Evolutionary conservation across 129 eudicot genomes (phyloP).

Genomic region (Solidago caesia): DNA sequence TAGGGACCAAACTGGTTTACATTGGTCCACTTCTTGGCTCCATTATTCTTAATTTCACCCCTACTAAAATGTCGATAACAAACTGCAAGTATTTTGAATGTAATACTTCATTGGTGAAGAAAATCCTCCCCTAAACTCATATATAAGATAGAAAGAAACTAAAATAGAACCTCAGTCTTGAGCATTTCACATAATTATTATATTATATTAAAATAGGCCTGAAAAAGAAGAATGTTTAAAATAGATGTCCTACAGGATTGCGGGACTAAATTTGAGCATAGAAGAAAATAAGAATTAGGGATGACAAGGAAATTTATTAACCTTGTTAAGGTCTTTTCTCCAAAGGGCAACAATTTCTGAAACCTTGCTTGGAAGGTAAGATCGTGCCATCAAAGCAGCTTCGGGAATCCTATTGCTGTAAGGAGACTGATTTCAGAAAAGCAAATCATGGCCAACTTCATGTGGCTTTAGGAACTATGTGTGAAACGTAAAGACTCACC

Average conservation of each 20-base stretch:
- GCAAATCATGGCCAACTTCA: slow-evolving; percentile 8
- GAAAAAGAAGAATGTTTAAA: neutral
- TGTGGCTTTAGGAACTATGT: slow-evolving; percentile 17
- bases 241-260: neutral
- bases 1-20: too few relatives aligned
- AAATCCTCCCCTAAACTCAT: too few relatives aligned
- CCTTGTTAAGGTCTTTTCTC: slow-evolving; percentile 96
- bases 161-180: too few relatives aligned
- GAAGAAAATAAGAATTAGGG: neutral
- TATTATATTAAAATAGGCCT: neutral
- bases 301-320: slow-evolving; percentile 14
- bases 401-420: slow-evolving; percentile 97
- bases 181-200: neutral
- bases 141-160: too few relatives aligned
- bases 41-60: too few relatives aligned
- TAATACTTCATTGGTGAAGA: too few relatives aligned
- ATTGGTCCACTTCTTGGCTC: too few relatives aligned
- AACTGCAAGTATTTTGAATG: too few relatives aligned
- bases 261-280: neutral
- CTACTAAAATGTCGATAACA: too few relatives aligned
- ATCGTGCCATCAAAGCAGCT: slow-evolving; percentile 98
- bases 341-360: slow-evolving; percentile 91
- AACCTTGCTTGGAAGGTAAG: slow-evolving; percentile 97
- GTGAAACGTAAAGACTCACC: slow-evolving; percentile 42
- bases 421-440: slow-evolving; percentile 23